Evolutionary conservation across 2,329 filamentous ascomycete species (phyloP), one percentile per base, ranked within the genome.

Genomic region (Cercospora zeina): DNA sequence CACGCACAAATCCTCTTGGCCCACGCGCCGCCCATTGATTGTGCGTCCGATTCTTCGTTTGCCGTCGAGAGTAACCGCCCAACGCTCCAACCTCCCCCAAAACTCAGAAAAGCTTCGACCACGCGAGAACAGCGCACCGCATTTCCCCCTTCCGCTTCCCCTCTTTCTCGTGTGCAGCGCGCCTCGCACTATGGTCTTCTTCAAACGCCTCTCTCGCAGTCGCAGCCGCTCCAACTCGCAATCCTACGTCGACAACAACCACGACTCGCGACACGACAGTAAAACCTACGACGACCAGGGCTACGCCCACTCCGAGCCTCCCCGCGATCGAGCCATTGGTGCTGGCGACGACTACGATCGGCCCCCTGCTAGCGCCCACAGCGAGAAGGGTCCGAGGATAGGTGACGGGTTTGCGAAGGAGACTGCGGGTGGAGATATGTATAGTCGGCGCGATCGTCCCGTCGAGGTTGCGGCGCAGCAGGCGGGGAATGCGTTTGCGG

Each of bases 211-310:
- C 49, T 74, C 71, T 61, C 68, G 79, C 64, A 79, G 77, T 58
- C 79, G 80, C 69, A 76, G 73, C 70, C 56, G 56, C 16, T 58
- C 56, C 56, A 80, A 81, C 74, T 74, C 74, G 61, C 80, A 81
- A 69, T 77, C 74, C 69, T 82, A 82, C 77, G 76, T 82, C 66
- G 80, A 82, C 68, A 73, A 75, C 72, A 34, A 30, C 30, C 75
- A 78, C 73, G 63, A 69, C 54, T 74, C 75, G 50, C 75, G 74
- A 24, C 77, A 78, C 75, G 74, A 76, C 69, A 70, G 66, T 67
- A 76, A 75, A 64, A 73, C 73, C 69, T 81, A 81, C 77, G 77
- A 81, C 70, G 76, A 81, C 67, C 76, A 78, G 68, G 72, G 73
- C 64, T 58, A 58, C 56, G 71, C 72, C 50, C 69, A 70, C 50